These are phyloP conservation scores for Candida saitoana DNA, from an alignment of 805 yeast genomes.

Conservation along the genomic window DNA sequence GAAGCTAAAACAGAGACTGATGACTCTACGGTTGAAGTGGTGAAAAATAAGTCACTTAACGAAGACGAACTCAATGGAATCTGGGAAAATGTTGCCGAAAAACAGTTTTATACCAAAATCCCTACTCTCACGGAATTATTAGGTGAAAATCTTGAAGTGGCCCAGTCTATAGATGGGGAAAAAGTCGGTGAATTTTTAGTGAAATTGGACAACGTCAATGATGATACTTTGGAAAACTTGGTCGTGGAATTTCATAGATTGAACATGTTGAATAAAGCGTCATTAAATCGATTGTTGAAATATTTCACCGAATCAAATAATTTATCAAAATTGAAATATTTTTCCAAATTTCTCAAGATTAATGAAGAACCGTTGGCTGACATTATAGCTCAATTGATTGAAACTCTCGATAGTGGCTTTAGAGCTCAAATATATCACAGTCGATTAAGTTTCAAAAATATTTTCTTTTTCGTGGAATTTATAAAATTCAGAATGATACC, in stretches of 20 bases:
- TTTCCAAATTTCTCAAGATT: constrained; percentile 67
- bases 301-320: constrained; percentile 51
- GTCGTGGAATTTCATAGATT: constrained; percentile 45
- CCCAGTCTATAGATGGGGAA: constrained; percentile 30
- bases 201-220: constrained; percentile 42
- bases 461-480: constrained; percentile 68
- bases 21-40: constrained; percentile 20
- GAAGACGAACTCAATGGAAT: constrained; percentile 24
- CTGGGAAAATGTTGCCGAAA: constrained; percentile 69
- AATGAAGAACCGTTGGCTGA: constrained; percentile 47
- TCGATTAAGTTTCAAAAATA: constrained; percentile 50
- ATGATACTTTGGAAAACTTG: constrained; percentile 47
- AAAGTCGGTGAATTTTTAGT: constrained; percentile 40
- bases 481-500: constrained; percentile 75
- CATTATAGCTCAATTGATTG: constrained; percentile 49
- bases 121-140: constrained; percentile 37
- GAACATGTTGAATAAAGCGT: constrained; percentile 68
- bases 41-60: constrained; percentile 17
- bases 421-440: constrained; percentile 54
- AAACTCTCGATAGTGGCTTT: constrained; percentile 54
- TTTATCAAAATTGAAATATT: constrained; percentile 44
- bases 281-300: constrained; percentile 55
- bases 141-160: constrained; percentile 10
- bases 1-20: constrained; percentile 5
- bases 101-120: constrained; percentile 57